A percentile compares a stretch with the other conserved stretches of the same genome.
Conservation (phyloP, 176 grass and related monocot genomes). For the Elymus sibiricus region DNA sequence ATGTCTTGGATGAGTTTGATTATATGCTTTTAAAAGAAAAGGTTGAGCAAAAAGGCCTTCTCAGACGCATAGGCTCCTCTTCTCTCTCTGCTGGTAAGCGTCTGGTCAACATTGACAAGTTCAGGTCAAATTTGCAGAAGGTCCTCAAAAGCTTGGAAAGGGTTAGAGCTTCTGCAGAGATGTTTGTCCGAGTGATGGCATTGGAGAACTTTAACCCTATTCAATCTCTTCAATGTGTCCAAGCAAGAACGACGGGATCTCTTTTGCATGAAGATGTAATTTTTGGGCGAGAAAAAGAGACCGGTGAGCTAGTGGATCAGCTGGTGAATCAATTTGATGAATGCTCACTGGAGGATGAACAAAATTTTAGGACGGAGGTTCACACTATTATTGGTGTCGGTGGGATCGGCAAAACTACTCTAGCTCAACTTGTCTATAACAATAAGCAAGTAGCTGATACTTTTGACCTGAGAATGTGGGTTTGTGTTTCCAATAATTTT, state of each 20-base stretch:
- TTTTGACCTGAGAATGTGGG: conserved; percentile 35
- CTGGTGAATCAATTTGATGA: neutral
- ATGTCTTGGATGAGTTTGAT: conserved; percentile 46
- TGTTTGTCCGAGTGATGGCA: conserved; percentile 13
- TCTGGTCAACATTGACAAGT: neutral
- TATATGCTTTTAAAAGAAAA: conserved; percentile 28
- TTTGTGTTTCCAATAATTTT: conserved; percentile 33
- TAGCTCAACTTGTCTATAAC: conserved; percentile 31
- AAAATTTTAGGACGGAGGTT: too few species aligned
- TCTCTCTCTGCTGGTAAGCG: neutral
- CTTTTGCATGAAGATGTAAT: neutral
- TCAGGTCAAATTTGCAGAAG: neutral
- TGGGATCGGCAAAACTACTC: conserved; percentile 37
- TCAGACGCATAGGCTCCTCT: neutral
- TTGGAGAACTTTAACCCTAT: neutral
- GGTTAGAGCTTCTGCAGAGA: conserved; percentile 16
- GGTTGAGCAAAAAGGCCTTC: neutral
- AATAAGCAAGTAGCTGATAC: neutral
- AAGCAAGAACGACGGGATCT: neutral
- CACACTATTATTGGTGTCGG: conserved; percentile 35
- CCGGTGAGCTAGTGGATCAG: neutral
- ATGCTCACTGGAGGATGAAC: too few species aligned
- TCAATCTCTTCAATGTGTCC: neutral
- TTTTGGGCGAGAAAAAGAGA: conserved; percentile 33
- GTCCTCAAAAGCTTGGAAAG: conserved; percentile 5